Evolutionary conservation across 306 rosid genomes (phyloP).

Genomic region (Vigna hirtella): DNA sequence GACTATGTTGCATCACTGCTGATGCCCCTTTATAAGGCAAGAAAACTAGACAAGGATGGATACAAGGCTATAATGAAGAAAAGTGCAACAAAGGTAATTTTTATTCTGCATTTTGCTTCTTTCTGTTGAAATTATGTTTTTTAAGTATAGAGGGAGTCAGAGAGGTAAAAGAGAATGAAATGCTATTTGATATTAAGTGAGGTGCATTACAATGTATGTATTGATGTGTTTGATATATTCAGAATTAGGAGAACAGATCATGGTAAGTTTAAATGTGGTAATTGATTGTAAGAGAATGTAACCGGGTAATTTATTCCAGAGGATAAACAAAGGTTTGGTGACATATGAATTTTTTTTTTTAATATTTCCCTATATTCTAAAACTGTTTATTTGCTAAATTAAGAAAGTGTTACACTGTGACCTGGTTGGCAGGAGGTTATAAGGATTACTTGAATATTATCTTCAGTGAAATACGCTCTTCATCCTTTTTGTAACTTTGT

Average conservation of each 20-base stretch:
- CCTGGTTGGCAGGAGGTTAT: slow-evolving; percentile 30
- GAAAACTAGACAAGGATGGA: slow-evolving; percentile 91
- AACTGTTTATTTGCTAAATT: slow-evolving; percentile 38
- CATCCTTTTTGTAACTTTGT: slow-evolving; percentile 38
- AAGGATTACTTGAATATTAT: slow-evolving; percentile 31
- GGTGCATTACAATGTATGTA: not conserved
- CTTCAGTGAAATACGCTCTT: slow-evolving; percentile 17
- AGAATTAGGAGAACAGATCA: not conserved
- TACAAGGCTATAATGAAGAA: slow-evolving; percentile 99
- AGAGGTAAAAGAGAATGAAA: not conserved
- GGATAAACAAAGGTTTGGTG: not conserved
- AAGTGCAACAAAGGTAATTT: slow-evolving; percentile 92
- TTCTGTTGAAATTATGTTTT: not conserved
- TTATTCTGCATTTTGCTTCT: slow-evolving; percentile 35
- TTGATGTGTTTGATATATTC: not conserved
- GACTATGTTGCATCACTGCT: slow-evolving; percentile 97
- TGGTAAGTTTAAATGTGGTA: not conserved
- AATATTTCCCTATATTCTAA: not conserved
- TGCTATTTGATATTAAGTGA: slow-evolving; percentile 1
- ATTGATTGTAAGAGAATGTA: not conserved
- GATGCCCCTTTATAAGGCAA: slow-evolving; percentile 98
- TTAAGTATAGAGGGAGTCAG: not conserved
- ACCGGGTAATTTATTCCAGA: not conserved
- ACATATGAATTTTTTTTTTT: not conserved
- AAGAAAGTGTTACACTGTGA: slow-evolving; percentile 20